A percentile compares a stretch with the other conserved stretches of the same genome.
phyloP scores from a whole-genome alignment of 805 yeast species.

The Myxozyma mucilagina region DNA sequence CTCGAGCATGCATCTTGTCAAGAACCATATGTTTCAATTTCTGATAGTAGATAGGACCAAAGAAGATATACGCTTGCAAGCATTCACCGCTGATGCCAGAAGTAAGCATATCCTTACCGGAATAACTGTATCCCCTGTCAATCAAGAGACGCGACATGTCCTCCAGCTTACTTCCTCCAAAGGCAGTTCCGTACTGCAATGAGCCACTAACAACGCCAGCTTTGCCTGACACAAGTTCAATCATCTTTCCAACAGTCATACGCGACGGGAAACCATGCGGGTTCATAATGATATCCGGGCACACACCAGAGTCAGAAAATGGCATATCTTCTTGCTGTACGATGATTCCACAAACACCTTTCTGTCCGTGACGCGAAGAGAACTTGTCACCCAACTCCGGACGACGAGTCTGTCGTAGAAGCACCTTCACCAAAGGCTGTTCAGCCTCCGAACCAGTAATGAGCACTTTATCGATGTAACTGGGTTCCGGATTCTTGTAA shows the following conservation, averaged over 20 bases:
- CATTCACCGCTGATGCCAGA: conserved; percentile 98
- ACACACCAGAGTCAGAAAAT: conserved; percentile 85
- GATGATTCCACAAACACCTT: conserved; percentile 98
- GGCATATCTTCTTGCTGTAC: conserved; percentile 97
- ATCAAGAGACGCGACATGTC: conserved; percentile 92
- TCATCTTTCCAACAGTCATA: conserved; percentile 99
- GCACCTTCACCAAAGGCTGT: conserved; percentile 88
- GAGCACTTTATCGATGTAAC: conserved; percentile 96
- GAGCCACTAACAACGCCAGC: conserved; percentile 95
- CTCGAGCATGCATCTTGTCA: conserved; percentile 99
- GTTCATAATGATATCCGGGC: conserved; percentile 96
- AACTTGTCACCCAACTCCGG: conserved; percentile 98
- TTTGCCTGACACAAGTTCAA: conserved; percentile 92
- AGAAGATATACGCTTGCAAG: conserved; percentile 94
- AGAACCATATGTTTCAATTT: conserved; percentile 98
- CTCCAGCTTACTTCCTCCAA: conserved; percentile 94
- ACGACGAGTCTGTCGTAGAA: conserved; percentile 91
- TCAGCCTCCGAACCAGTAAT: conserved; percentile 94
- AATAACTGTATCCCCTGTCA: conserved; percentile 87
- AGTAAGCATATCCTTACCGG: conserved; percentile 96
- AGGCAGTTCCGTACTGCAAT: conserved; percentile 95
- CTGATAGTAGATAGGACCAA: conserved; percentile 97
- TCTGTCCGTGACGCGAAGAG: conserved; percentile 96
- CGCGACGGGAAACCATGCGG: conserved; percentile 99
- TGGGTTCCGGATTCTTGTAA: conserved; percentile 93